Evolutionary conservation across 2,329 filamentous ascomycete genomes (phyloP).

Genomic region (Domatiomyces globalis): DNA sequence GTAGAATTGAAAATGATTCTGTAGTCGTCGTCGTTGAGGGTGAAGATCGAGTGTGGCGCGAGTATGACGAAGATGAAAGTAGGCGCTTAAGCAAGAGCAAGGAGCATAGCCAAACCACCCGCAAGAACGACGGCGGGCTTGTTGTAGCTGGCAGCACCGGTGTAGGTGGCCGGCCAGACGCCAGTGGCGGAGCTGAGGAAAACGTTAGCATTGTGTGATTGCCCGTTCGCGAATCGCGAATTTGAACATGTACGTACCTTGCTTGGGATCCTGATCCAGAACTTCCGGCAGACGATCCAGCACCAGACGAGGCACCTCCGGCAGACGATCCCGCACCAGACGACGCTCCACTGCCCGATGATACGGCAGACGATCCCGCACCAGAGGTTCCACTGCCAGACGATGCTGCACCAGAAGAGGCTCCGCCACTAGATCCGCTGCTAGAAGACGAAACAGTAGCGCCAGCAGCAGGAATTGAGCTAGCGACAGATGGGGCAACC

Average conservation of each 20-base stretch:
- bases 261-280: not conserved
- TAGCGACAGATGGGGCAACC: not conserved
- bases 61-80: not conserved
- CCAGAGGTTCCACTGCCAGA: not conserved
- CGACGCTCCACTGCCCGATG: too few species aligned
- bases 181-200: constrained; percentile 1
- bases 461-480: constrained; percentile 1
- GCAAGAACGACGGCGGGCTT: constrained; percentile 14
- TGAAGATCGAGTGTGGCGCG: not conserved
- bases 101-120: constrained; percentile 11
- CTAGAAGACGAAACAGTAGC: not conserved
- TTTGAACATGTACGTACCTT: not conserved
- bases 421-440: not conserved
- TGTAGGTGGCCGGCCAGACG: constrained; percentile 7
- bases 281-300: not conserved
- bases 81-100: constrained; percentile 12
- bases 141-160: constrained; percentile 12
- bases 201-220: not conserved
- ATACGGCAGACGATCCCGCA: too few species aligned
- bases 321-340: not conserved
- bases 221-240: not conserved
- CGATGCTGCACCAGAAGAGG: not conserved
- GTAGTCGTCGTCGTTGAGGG: not conserved
- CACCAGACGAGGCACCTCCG: not conserved
- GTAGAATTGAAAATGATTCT: not conserved